phyloP scores from a whole-genome alignment of 1,284 basidiomycete species.

The Lentinula novae-zelandiae region DNA sequence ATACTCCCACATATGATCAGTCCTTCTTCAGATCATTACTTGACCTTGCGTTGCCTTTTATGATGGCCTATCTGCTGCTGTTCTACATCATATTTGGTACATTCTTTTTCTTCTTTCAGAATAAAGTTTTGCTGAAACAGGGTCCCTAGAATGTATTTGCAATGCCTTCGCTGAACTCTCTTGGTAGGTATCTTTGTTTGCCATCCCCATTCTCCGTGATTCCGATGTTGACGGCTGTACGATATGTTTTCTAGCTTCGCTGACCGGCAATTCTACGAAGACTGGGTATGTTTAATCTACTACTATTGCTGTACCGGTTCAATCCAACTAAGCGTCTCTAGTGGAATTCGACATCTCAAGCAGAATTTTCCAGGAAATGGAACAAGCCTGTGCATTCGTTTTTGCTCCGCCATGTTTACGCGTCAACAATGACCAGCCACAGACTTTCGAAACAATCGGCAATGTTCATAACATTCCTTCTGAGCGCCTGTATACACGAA shows the following conservation, averaged over 20 bases:
- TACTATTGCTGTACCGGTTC: not conserved
- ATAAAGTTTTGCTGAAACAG: not conserved
- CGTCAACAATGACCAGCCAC: slow-evolving; percentile 78
- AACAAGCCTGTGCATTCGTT: slow-evolving; percentile 92
- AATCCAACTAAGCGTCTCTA: slow-evolving; percentile 41
- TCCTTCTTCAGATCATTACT: slow-evolving; percentile 77
- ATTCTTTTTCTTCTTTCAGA: slow-evolving; percentile 22
- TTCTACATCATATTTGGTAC: slow-evolving; percentile 83
- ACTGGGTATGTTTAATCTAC: slow-evolving; percentile 59
- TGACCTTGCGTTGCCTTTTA: slow-evolving; percentile 91
- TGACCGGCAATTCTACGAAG: slow-evolving; percentile 95
- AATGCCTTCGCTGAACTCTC: slow-evolving; percentile 93
- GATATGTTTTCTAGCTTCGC: slow-evolving; percentile 64
- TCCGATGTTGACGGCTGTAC: not conserved
- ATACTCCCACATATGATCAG: slow-evolving; percentile 68
- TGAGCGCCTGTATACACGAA: slow-evolving; percentile 89
- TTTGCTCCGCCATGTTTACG: slow-evolving; percentile 92
- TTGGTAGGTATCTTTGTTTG: slow-evolving; percentile 48
- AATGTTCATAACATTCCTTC: slow-evolving; percentile 88
- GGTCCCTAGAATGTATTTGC: slow-evolving; percentile 77
- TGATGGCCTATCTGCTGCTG: slow-evolving; percentile 76
- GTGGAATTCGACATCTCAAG: slow-evolving; percentile 98
- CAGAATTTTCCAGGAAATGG: slow-evolving; percentile 96
- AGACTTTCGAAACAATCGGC: slow-evolving; percentile 74
- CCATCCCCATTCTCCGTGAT: not conserved